phyloP scores from a whole-genome alignment of 441 rosid species.

The Jatropha multifida region DNA sequence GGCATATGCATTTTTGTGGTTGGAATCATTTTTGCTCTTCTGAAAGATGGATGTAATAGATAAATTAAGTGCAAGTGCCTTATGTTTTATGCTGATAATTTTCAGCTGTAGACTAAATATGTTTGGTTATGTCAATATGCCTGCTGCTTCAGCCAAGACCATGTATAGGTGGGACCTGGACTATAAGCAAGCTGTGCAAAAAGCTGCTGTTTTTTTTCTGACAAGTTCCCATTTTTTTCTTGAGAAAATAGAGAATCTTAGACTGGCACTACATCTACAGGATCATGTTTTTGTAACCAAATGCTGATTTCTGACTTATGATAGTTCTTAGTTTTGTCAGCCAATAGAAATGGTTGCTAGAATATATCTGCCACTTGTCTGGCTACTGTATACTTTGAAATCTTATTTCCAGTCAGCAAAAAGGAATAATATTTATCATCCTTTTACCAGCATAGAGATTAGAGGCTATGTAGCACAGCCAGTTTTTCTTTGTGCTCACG shows the following conservation, averaged over 20 bases:
- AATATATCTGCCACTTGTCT: background rate
- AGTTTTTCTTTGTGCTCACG: background rate
- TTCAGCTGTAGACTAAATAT: background rate
- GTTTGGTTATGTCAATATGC: too few relatives aligned
- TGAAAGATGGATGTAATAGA: background rate
- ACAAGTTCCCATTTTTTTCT: background rate
- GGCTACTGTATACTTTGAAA: background rate
- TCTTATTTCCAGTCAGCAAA: conserved; percentile 1
- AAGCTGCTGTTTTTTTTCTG: too few relatives aligned
- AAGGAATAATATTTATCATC: background rate
- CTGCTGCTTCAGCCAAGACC: too few relatives aligned
- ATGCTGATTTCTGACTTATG: background rate
- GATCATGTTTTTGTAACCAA: background rate
- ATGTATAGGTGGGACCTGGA: too few relatives aligned
- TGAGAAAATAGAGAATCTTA: background rate
- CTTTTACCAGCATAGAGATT: background rate
- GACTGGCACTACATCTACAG: background rate
- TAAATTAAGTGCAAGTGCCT: background rate
- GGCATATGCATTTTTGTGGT: background rate
- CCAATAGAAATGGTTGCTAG: background rate
- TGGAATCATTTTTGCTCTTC: background rate
- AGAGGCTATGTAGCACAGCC: background rate
- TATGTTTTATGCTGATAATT: background rate
- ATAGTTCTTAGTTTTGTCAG: background rate
- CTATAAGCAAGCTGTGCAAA: too few relatives aligned